phyloP scores from a whole-genome alignment of 768 basidiomycete species.

The Hysterangium stoloniferum region DNA sequence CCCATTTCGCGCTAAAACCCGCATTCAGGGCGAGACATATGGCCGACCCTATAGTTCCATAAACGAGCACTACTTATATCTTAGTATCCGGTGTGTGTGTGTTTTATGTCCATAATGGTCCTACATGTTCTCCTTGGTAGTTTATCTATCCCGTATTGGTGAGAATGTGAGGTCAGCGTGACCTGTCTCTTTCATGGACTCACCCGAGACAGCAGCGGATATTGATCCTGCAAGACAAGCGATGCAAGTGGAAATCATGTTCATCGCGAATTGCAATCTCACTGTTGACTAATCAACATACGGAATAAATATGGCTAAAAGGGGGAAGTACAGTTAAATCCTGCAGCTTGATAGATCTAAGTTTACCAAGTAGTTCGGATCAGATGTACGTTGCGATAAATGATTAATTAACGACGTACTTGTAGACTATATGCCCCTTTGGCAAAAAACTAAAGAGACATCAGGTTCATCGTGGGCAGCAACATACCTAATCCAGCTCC shows the following conservation, averaged over 20 bases:
- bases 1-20: slow-evolving; percentile 17
- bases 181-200: no score
- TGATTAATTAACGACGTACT: no score
- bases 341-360: slow-evolving; percentile 20
- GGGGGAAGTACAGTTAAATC: slow-evolving; percentile 15
- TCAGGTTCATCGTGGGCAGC: neutral
- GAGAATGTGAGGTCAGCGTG: no score
- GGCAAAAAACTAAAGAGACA: neutral
- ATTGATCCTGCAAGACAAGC: slow-evolving; percentile 1
- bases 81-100: neutral
- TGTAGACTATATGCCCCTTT: slow-evolving; percentile 6
- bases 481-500: slow-evolving; percentile 25
- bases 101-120: neutral
- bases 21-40: slow-evolving; percentile 18
- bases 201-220: slow-evolving; percentile 8
- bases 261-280: slow-evolving; percentile 12
- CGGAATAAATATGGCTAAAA: neutral
- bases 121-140: slow-evolving; percentile 22
- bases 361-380: slow-evolving; percentile 20
- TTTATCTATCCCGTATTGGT: slow-evolving; percentile 20
- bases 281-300: neutral
- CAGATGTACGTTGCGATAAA: neutral
- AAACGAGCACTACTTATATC: slow-evolving; percentile 21
- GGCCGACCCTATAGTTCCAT: slow-evolving; percentile 23
- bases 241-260: no score